Percentiles rank a stretch among this genome's conserved stretches.
Evolutionary conservation across 192 early-diverging fungal genomes (phyloP).

Genomic region (Coemansia sp.): DNA sequence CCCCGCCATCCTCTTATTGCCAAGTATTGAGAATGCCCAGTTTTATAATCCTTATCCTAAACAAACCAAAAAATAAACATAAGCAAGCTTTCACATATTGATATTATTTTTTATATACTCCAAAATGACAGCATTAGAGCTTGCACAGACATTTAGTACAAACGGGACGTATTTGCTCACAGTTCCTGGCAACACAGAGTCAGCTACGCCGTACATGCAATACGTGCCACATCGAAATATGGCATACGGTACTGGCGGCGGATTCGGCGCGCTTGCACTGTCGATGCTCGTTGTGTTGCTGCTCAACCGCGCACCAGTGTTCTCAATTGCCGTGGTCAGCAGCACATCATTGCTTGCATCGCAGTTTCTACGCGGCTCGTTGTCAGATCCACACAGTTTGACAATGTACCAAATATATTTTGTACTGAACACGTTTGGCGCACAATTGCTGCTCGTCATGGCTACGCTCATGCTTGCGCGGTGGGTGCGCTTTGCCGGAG

Average conservation of each 20-base stretch:
- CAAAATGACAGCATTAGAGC: too few relatives aligned
- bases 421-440: constrained; percentile 21
- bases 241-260: constrained; percentile 34
- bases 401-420: constrained; percentile 21
- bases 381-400: neutral
- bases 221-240: constrained; percentile 17
- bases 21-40: too few relatives aligned
- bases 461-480: constrained; percentile 7
- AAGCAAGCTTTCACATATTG: too few relatives aligned
- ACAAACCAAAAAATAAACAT: neutral
- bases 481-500: constrained; percentile 22
- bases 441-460: constrained; percentile 12
- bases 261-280: constrained; percentile 24
- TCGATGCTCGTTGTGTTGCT: constrained; percentile 1
- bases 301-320: constrained; percentile 8
- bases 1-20: too few relatives aligned
- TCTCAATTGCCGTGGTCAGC: neutral
- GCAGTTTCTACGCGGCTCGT: constrained; percentile 31
- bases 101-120: too few relatives aligned
- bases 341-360: constrained; percentile 20
- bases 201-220: constrained; percentile 26
- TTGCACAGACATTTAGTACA: neutral
- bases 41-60: neutral
- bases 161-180: constrained; percentile 11
- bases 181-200: constrained; percentile 1